Evolutionary conservation across 768 basidiomycete species (phyloP).

Genomic region (Leccinum subgranulosum): DNA sequence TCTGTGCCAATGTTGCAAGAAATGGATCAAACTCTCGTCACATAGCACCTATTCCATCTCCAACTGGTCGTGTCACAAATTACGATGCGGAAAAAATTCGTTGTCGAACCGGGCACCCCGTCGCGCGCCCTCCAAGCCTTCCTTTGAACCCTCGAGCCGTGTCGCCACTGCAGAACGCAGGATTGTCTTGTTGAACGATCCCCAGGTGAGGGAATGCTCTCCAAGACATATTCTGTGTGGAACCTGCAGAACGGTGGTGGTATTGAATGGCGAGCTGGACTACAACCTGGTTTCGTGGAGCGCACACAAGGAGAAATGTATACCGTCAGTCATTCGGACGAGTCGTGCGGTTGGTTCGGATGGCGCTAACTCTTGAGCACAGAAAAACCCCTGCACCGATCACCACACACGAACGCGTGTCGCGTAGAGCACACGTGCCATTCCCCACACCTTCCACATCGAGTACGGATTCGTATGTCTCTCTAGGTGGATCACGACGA

Average conservation of each 20-base stretch:
- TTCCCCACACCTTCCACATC: conserved; percentile 19
- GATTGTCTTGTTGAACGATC: conserved; percentile 60
- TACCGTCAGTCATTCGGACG: conserved; percentile 28
- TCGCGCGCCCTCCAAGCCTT: conserved; percentile 15
- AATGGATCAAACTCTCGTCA: conserved; percentile 55
- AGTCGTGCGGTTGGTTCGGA: background rate
- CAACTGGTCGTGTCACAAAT: conserved; percentile 57
- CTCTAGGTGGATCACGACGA: conserved; percentile 12
- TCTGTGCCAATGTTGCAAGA: conserved; percentile 58
- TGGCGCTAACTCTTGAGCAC: conserved; percentile 5
- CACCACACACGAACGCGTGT: conserved; percentile 16
- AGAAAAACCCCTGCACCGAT: conserved; percentile 21
- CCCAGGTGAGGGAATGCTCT: conserved; percentile 52
- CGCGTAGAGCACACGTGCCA: conserved; percentile 10
- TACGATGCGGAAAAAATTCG: conserved; percentile 33
- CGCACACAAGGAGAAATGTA: conserved; percentile 56
- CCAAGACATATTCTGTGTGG: conserved; percentile 47
- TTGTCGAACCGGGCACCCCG: conserved; percentile 23
- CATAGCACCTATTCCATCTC: conserved; percentile 37
- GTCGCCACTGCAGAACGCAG: conserved; percentile 63
- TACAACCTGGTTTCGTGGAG: conserved; percentile 63
- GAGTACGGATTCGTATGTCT: conserved; percentile 11
- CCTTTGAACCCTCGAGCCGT: conserved; percentile 50
- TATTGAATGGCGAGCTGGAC: conserved; percentile 47
- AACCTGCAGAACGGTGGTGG: conserved; percentile 45